These are phyloP conservation scores for Penicillium sp. DNA, from an alignment of 2,329 filamentous ascomycete genomes.

Conservation along the genomic window DNA sequence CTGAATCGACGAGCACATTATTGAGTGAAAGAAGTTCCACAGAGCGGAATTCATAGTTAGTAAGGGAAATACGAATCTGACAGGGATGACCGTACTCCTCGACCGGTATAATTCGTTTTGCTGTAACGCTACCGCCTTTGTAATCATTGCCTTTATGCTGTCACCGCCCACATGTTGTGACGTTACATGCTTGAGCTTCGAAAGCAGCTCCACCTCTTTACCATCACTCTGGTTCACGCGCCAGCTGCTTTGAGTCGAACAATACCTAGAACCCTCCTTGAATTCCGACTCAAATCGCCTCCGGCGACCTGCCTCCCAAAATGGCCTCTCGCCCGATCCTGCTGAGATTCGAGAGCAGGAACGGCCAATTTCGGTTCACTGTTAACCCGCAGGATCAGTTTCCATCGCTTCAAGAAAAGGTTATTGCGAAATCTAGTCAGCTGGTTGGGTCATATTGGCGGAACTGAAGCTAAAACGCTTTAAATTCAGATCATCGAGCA, in stretches of 20 bases:
- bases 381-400: conserved; percentile 76
- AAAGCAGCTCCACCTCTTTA: conserved; percentile 10
- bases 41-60: neutral
- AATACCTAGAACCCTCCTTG: neutral
- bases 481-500: conserved; percentile 56
- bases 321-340: conserved; percentile 64
- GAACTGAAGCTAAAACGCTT: neutral
- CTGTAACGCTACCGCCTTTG: conserved; percentile 17
- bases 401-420: conserved; percentile 53
- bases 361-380: conserved; percentile 86
- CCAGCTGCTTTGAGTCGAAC: neutral
- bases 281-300: neutral
- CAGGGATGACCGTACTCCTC: neutral
- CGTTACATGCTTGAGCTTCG: conserved; percentile 23
- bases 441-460: neutral
- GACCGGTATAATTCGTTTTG: neutral
- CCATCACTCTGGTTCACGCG: conserved; percentile 4
- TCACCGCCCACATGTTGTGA: conserved; percentile 25
- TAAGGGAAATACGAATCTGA: neutral
- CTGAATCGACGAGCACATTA: neutral
- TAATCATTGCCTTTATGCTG: neutral
- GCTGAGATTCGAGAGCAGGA: conserved; percentile 82
- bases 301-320: neutral
- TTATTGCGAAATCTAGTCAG: conserved; percentile 18
- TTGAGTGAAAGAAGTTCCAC: neutral